These are phyloP conservation scores for Neoscytalidium dimidiatum DNA, from an alignment of 2,329 filamentous ascomycete genomes.

Conservation along the genomic window DNA sequence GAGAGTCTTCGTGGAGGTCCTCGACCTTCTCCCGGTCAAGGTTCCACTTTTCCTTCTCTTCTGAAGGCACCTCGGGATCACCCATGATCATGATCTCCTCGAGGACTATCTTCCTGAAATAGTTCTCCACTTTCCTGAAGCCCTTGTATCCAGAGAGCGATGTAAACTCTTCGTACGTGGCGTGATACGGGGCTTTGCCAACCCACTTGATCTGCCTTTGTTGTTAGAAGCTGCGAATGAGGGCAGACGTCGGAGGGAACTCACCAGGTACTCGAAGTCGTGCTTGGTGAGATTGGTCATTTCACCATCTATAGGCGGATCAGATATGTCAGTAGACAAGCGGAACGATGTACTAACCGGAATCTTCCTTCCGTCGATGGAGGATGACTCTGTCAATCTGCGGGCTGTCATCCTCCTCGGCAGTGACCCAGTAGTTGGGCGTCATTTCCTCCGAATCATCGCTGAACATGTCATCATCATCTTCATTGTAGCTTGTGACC, in stretches of 20 bases:
- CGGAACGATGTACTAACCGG: constrained; percentile 32
- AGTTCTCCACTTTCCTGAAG: constrained; percentile 89
- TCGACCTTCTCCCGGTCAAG: constrained; percentile 91
- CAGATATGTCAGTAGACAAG: constrained; percentile 21
- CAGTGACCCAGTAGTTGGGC: constrained; percentile 69
- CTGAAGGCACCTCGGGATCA: constrained; percentile 72
- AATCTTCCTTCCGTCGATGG: constrained; percentile 73
- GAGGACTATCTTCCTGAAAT: constrained; percentile 80
- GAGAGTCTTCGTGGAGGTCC: constrained; percentile 86
- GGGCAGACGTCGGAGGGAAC: constrained; percentile 22
- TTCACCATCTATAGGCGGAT: constrained; percentile 34
- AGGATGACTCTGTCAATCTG: constrained; percentile 91
- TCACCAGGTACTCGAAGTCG: constrained; percentile 78
- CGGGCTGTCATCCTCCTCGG: constrained; percentile 74
- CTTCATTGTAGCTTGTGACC: constrained; percentile 68
- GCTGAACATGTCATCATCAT: constrained; percentile 59
- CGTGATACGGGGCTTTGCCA: constrained; percentile 89
- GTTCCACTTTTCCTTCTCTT: constrained; percentile 91
- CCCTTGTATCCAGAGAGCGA: constrained; percentile 76
- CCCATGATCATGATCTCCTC: constrained; percentile 72
- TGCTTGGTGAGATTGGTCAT: constrained; percentile 56
- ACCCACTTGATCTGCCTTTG: constrained; percentile 85
- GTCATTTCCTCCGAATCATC: constrained; percentile 63
- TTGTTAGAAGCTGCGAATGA: constrained; percentile 22
- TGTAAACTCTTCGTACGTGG: constrained; percentile 87